Evolutionary conservation across 495 filamentous ascomycete species (phyloP).

Genomic region (Barbatosphaeria neglecta): DNA sequence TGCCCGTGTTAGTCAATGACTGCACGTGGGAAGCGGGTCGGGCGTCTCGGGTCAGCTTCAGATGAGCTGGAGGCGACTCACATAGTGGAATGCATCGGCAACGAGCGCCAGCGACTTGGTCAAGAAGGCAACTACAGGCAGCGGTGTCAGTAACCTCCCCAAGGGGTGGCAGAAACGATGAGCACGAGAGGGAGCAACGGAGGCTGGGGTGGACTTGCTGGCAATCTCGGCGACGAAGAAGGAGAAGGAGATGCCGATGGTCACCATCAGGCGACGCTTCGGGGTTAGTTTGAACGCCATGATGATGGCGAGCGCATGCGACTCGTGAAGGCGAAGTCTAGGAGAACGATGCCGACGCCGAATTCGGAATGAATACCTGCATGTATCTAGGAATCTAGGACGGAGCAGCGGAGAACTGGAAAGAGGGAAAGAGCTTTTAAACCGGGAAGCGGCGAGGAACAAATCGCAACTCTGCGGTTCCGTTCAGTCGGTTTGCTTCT

Average conservation of each 20-base stretch:
- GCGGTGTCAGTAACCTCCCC: not conserved
- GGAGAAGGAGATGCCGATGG: slow-evolving; percentile 65
- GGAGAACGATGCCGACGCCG: not conserved
- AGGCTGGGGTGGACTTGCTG: slow-evolving; percentile 20
- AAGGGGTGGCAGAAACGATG: not conserved
- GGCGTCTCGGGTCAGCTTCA: too few relatives aligned
- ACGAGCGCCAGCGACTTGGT: slow-evolving; percentile 83
- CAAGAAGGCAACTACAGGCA: slow-evolving; percentile 55
- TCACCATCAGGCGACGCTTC: slow-evolving; percentile 55
- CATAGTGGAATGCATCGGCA: slow-evolving; percentile 94
- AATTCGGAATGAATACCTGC: too few relatives aligned
- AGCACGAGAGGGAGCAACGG: not conserved
- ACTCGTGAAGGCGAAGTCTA: not conserved
- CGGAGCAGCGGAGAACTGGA: too few relatives aligned
- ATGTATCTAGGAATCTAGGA: too few relatives aligned
- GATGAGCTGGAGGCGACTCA: slow-evolving; percentile 25
- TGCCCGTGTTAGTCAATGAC: slow-evolving; percentile 1
- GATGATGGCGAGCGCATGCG: not conserved
- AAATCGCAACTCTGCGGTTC: too few relatives aligned
- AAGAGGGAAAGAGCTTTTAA: too few relatives aligned
- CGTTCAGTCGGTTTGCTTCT: too few relatives aligned
- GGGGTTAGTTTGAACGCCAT: slow-evolving; percentile 25
- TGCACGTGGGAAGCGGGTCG: too few relatives aligned
- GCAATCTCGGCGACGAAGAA: slow-evolving; percentile 82
- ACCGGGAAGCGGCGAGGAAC: too few relatives aligned